phyloP scores from a whole-genome alignment of 257 asterid genomes.

The Solanum peruvianum region DNA sequence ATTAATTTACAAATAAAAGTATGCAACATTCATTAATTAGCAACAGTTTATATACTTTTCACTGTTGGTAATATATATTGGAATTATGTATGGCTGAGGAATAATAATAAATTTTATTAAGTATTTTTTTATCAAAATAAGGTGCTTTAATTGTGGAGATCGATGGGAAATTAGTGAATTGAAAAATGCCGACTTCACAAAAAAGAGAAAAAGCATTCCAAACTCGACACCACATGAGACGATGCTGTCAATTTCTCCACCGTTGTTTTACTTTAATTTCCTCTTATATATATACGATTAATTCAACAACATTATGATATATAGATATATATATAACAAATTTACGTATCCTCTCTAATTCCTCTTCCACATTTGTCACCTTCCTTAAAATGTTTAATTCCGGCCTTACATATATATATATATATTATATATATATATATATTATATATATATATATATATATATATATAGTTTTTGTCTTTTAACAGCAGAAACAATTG shows the following conservation, averaged over 20 bases:
- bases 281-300: too few relatives aligned
- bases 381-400: neutral
- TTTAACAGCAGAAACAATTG: neutral
- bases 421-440: too few relatives aligned
- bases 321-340: too few relatives aligned
- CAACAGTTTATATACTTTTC: too few relatives aligned
- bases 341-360: too few relatives aligned
- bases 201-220: conserved; percentile 7
- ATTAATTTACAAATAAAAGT: neutral
- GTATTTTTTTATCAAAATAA: neutral
- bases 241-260: neutral
- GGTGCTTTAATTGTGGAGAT: neutral
- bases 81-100: neutral
- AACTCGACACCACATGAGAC: neutral
- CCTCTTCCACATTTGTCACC: too few relatives aligned
- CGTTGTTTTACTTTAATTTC: neutral
- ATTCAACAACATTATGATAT: too few relatives aligned
- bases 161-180: neutral
- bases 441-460: too few relatives aligned
- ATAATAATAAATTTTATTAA: too few relatives aligned
- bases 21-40: neutral
- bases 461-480: too few relatives aligned
- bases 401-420: too few relatives aligned
- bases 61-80: neutral
- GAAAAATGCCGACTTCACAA: neutral